Percentiles rank a stretch among this genome's conserved stretches.
Evolutionary conservation across 768 basidiomycete species (phyloP).

Genomic region (Kwoniella mangroviensis): DNA sequence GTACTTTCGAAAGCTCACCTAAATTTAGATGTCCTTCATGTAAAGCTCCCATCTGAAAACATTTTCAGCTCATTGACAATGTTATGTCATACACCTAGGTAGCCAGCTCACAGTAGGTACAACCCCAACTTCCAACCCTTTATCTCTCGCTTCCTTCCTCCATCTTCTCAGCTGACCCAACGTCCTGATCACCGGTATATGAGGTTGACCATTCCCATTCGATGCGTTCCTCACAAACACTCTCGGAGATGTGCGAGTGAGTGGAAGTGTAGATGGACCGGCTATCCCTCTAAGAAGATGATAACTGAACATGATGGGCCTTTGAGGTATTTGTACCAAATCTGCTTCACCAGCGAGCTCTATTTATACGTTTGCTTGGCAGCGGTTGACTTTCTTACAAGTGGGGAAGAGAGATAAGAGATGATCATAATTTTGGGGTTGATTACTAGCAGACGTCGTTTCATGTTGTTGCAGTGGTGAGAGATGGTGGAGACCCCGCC

Average conservation of each 20-base stretch:
- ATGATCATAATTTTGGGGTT: neutral
- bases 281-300: conserved; percentile 3
- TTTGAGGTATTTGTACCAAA: too few relatives aligned
- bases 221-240: neutral
- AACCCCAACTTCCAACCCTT: conserved; percentile 76
- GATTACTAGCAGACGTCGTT: neutral
- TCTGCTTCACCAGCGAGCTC: too few relatives aligned
- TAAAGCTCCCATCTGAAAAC: conserved; percentile 78
- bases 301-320: too few relatives aligned
- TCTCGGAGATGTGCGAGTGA: neutral
- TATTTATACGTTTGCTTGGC: too few relatives aligned
- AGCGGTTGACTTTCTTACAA: neutral
- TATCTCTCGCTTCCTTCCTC: conserved; percentile 68
- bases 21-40: conserved; percentile 92
- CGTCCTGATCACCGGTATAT: conserved; percentile 55
- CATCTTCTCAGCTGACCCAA: conserved; percentile 62
- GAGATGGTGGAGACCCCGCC: neutral
- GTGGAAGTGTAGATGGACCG: conserved; percentile 1
- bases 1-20: conserved; percentile 63
- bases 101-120: conserved; percentile 70
- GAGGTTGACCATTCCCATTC: conserved; percentile 11
- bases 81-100: neutral
- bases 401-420: neutral
- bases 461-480: neutral
- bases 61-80: neutral